Conservation (phyloP, 2,329 filamentous ascomycete species). For the Hymenoscyphus salicellus region DNA sequence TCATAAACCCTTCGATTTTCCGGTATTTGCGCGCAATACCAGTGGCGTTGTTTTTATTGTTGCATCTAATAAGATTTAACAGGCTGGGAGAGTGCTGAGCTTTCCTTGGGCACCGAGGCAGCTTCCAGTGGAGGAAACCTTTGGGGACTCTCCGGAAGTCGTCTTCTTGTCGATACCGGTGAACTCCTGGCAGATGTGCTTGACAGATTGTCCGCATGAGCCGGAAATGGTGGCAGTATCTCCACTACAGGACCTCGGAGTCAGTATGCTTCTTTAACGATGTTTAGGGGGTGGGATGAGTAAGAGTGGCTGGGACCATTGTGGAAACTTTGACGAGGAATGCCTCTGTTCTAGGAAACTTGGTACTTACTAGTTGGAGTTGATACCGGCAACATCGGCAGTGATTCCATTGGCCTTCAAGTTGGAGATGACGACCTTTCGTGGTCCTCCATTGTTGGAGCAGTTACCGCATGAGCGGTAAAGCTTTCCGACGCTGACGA, state of each 20-base stretch:
- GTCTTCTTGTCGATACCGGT: constrained; percentile 22
- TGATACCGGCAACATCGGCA: constrained; percentile 37
- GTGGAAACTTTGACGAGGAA: too few species aligned
- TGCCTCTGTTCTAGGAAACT: too few species aligned
- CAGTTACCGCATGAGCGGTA: constrained; percentile 50
- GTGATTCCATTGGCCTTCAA: constrained; percentile 36
- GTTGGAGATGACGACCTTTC: constrained; percentile 34
- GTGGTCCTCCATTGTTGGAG: constrained; percentile 33
- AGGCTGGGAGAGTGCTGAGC: constrained; percentile 18
- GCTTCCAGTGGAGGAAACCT: constrained; percentile 15
- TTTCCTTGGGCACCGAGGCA: constrained; percentile 23
- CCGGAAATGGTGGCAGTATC: constrained; percentile 33
- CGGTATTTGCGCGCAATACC: neutral
- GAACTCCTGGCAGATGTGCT: constrained; percentile 26
- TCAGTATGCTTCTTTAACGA: too few species aligned
- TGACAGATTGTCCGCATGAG: constrained; percentile 21
- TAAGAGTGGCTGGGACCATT: too few species aligned
- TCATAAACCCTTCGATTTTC: neutral
- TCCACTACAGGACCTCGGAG: neutral
- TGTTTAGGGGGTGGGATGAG: too few species aligned
- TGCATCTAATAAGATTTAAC: constrained; percentile 8
- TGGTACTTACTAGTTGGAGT: constrained; percentile 34
- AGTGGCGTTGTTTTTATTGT: neutral
- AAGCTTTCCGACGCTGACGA: constrained; percentile 43
- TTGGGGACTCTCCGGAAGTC: constrained; percentile 13